phyloP scores from a whole-genome alignment of 75 land plant genomes.

The Cryptomeria japonica region DNA sequence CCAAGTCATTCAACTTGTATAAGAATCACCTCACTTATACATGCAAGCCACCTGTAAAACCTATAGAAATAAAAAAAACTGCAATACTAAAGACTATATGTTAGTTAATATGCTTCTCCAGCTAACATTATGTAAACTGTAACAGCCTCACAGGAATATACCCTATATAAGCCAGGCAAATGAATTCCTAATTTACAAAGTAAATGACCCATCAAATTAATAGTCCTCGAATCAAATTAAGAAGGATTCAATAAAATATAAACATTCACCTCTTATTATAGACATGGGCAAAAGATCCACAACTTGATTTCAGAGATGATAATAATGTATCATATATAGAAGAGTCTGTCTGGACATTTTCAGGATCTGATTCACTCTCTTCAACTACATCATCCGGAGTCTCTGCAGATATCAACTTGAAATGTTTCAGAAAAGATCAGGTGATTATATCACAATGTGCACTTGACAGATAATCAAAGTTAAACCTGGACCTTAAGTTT shows the following conservation, averaged over 20 bases:
- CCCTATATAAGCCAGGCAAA: neutral
- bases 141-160: neutral
- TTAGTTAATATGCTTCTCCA: neutral
- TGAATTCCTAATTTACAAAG: neutral
- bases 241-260: neutral
- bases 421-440: neutral
- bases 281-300: constrained; percentile 8
- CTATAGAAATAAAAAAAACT: neutral
- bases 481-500: neutral
- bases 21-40: neutral
- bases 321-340: constrained; percentile 4
- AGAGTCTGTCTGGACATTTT: neutral
- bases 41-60: neutral
- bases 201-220: neutral
- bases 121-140: neutral
- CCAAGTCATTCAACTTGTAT: neutral
- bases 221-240: neutral
- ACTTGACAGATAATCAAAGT: neutral
- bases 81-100: neutral
- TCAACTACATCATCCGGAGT: neutral
- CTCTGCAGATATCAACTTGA: neutral
- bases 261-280: neutral
- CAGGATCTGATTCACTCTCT: neutral
- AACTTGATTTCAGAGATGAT: constrained; percentile 12
- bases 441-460: neutral